A percentile compares a stretch with the other conserved stretches of the same genome.
phyloP scores from a whole-genome alignment of 345 rosid genomes.

The Trapa bicornis region DNA sequence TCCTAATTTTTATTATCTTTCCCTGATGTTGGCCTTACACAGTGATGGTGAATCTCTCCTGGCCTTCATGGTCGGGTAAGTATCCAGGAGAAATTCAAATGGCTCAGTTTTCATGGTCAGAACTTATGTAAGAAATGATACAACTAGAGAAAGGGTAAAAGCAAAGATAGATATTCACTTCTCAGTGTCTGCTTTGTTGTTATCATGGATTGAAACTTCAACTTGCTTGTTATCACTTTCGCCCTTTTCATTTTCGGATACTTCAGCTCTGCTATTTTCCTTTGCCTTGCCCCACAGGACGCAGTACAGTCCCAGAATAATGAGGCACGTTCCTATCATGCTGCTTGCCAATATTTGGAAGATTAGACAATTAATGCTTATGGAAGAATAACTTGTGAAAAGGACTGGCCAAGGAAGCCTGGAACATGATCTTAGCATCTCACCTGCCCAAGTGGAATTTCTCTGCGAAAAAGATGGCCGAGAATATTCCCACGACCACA shows the following conservation, averaged over 20 bases:
- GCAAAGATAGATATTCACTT: no score
- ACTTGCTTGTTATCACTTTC: not conserved
- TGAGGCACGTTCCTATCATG: constrained; percentile 20
- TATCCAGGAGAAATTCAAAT: no score
- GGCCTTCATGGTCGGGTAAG: no score
- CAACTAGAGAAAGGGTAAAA: no score
- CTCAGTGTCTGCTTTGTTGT: not conserved
- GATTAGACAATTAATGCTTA: not conserved
- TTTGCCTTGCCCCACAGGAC: constrained; percentile 29
- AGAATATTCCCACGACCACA: constrained; percentile 26
- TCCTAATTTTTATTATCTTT: not conserved
- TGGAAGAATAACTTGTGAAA: not conserved
- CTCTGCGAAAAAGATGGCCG: constrained; percentile 33
- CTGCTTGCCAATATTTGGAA: constrained; percentile 6
- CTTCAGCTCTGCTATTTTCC: constrained; percentile 7
- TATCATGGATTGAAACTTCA: not conserved
- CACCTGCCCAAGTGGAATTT: constrained; percentile 31
- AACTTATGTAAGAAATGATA: no score
- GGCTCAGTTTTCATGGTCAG: no score
- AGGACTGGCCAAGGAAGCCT: not conserved
- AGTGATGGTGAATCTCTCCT: no score
- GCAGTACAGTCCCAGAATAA: constrained; percentile 23
- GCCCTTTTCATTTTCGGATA: constrained; percentile 4
- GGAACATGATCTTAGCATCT: constrained; percentile 11
- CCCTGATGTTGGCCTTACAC: no score